Base-by-base conservation (phyloP, 176 grass and related monocot species). In the Phragmites australis region DNA sequence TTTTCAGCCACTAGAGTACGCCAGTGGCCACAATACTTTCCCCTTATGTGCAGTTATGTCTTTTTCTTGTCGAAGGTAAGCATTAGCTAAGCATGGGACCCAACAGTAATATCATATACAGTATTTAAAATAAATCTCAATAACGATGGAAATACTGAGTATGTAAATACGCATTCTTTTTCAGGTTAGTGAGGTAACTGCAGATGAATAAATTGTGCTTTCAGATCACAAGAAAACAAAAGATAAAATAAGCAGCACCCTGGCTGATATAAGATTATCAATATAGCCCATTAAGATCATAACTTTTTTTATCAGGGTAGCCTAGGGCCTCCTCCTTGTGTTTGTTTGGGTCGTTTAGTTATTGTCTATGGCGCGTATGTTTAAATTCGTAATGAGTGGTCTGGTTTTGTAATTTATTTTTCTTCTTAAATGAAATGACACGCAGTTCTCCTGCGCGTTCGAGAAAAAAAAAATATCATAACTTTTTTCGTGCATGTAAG, bases 141-240 rank as follows among this genome's bases (percentile, higher is more conserved):
- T 11, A 39, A 57, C 48, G 14, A 55, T 46, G 67, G 17, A 78
- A 71, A 78, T 74, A 57, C 43, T 8, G 22, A 54, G 47, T 65
- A 57, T 58, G 40, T 60, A 67, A n/a, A 67, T 46, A 31, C 11
- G 8, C 46, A 77, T 21, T 21, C 48, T 23, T 40, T 63, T 61
- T 22, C 12, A 65, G 19, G 29, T 50, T 50, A 51, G 19, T 19
- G 46, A 66, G 11, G 30, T 31, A 40, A 47, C 9, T 65, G 46
- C 23, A 66, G 46, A 52, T 51, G 21, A 78, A 77, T 47, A 19
- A 8, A 14, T 11, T 50, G 57, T 50, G 27, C 19, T 63, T 65
- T 16, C 60, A 49, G 75, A 78, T 48, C 44, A 78, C 58, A 64
- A 78, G 42, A 49, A 64, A 65, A 51, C 21, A 56, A n/a, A 78